Evolutionary conservation across 148 eudicot species (phyloP).

Genomic region (Camellia granthamiana): DNA sequence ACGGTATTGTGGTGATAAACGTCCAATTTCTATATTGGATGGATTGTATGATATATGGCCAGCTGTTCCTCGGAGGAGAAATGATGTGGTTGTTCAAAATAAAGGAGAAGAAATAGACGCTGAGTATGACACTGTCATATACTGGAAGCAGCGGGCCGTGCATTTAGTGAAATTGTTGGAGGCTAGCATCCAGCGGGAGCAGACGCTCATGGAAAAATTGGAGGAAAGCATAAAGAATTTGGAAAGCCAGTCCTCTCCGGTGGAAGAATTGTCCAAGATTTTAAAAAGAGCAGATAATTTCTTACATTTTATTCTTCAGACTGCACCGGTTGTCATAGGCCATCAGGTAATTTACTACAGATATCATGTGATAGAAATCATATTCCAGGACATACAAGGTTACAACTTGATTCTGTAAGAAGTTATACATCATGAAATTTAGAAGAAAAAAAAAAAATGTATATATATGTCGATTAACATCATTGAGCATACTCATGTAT

Average conservation of each 20-base stretch:
- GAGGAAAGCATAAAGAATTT: slow-evolving; percentile 64
- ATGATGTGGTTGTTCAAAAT: slow-evolving; percentile 40
- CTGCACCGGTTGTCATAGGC: slow-evolving; percentile 89
- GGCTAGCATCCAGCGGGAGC: slow-evolving; percentile 66
- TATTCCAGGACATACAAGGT: too few relatives aligned
- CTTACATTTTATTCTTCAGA: slow-evolving; percentile 86
- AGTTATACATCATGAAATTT: background rate
- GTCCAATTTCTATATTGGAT: slow-evolving; percentile 57
- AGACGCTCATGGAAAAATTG: slow-evolving; percentile 55
- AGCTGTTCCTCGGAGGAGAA: slow-evolving; percentile 49
- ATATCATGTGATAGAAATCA: background rate
- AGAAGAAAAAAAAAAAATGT: too few relatives aligned
- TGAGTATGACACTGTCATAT: slow-evolving; percentile 60
- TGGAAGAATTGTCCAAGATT: slow-evolving; percentile 81
- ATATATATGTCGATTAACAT: too few relatives aligned
- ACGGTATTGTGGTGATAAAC: slow-evolving; percentile 46
- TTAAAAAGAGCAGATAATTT: slow-evolving; percentile 84
- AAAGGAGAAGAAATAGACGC: slow-evolving; percentile 55
- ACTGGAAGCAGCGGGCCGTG: slow-evolving; percentile 75
- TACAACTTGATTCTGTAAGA: background rate
- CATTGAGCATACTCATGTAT: background rate
- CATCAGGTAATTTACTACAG: slow-evolving; percentile 61
- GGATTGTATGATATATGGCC: slow-evolving; percentile 48
- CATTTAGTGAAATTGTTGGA: slow-evolving; percentile 60
- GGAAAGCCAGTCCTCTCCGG: slow-evolving; percentile 81